Percentiles rank a stretch among this genome's conserved stretches.
Evolutionary conservation across 2,329 filamentous ascomycete genomes (phyloP).

Genomic region (Colletotrichum echinochloae): DNA sequence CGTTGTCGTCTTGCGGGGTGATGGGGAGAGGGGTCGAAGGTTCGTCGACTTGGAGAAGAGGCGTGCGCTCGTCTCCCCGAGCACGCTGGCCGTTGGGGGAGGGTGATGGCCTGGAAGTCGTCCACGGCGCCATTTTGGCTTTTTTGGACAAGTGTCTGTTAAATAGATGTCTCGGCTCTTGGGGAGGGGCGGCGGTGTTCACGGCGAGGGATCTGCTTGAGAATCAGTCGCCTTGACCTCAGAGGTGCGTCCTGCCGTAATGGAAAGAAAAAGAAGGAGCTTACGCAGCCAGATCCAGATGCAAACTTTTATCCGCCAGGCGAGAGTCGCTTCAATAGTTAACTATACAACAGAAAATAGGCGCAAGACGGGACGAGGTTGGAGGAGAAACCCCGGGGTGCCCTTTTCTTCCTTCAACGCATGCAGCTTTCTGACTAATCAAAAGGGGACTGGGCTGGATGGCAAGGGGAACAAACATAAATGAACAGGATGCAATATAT

Average conservation of each 20-base stretch:
- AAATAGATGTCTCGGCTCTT: too few relatives aligned
- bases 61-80: slow-evolving; percentile 26
- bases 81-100: neutral
- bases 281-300: neutral
- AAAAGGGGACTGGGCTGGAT: neutral
- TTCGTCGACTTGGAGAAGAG: slow-evolving; percentile 23
- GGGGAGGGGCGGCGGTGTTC: neutral
- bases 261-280: neutral
- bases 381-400: neutral
- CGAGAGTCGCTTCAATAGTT: neutral
- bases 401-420: neutral
- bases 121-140: slow-evolving; percentile 26
- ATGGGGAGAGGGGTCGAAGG: slow-evolving; percentile 36
- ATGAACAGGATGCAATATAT: neutral
- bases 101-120: neutral
- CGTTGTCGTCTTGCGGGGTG: slow-evolving; percentile 40
- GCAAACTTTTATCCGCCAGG: neutral
- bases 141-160: too few relatives aligned
- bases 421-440: neutral
- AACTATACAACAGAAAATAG: neutral
- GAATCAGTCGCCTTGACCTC: slow-evolving; percentile 6
- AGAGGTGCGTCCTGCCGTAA: neutral
- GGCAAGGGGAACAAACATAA: slow-evolving; percentile 6
- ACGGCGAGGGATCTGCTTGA: slow-evolving; percentile 5
- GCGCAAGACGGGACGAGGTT: neutral